phyloP scores from a whole-genome alignment of 1,139 yeast species.

The Pichia sp. region DNA sequence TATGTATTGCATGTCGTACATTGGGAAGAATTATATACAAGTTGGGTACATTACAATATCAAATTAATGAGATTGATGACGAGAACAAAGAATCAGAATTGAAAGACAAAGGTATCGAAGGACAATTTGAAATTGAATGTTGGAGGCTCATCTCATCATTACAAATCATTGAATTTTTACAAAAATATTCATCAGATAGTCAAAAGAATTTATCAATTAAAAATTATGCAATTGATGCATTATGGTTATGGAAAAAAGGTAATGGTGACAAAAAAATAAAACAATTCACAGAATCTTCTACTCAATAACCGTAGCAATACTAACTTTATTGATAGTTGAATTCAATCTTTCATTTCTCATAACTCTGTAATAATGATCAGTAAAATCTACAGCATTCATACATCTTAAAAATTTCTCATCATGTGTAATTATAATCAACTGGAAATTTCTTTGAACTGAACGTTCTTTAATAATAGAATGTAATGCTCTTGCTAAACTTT shows the following conservation, averaged over 20 bases:
- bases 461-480: constrained; percentile 71
- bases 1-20: constrained; percentile 80
- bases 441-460: constrained; percentile 78
- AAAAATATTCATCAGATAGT: constrained; percentile 68
- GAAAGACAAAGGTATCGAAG: constrained; percentile 21
- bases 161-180: constrained; percentile 62
- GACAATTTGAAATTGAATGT: constrained; percentile 54
- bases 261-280: constrained; percentile 40
- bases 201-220: constrained; percentile 64
- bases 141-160: constrained; percentile 68
- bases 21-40: constrained; percentile 82
- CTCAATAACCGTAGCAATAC: constrained; percentile 19
- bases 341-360: constrained; percentile 74
- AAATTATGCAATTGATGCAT: constrained; percentile 84
- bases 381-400: constrained; percentile 78
- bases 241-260: constrained; percentile 89
- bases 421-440: constrained; percentile 89
- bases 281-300: constrained; percentile 15
- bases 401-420: constrained; percentile 84
- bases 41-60: constrained; percentile 57
- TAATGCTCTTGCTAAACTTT: constrained; percentile 77
- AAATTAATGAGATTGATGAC: constrained; percentile 32
- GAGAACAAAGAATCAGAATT: constrained; percentile 33
- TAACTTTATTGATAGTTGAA: constrained; percentile 49
- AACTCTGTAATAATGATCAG: constrained; percentile 84